Evolutionary conservation across 148 eudicot species (phyloP).

Genomic region (Vaccinium vitisidaea): DNA sequence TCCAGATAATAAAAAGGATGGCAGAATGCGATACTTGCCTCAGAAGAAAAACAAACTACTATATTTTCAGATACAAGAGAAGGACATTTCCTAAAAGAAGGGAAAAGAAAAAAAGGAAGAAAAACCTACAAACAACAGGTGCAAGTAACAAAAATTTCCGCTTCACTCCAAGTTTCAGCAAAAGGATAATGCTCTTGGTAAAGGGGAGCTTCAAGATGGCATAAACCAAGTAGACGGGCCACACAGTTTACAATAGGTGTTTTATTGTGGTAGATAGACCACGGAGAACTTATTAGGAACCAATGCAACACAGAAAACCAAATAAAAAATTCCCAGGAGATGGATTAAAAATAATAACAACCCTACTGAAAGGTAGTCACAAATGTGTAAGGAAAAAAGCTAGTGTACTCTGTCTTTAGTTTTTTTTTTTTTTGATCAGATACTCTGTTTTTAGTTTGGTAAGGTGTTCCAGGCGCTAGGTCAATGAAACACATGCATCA

Average conservation of each 20-base stretch:
- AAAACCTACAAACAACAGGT: neutral
- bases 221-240: neutral
- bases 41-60: neutral
- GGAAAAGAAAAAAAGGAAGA: neutral
- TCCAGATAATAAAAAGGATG: neutral
- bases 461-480: neutral
- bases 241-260: neutral
- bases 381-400: neutral
- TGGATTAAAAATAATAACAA: neutral
- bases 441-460: too few species aligned
- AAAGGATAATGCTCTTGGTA: neutral
- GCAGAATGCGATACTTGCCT: constrained; percentile 4
- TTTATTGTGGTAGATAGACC: neutral
- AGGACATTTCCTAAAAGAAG: neutral
- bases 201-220: neutral
- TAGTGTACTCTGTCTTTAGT: neutral
- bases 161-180: neutral
- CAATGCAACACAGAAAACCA: neutral
- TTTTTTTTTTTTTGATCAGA: too few species aligned
- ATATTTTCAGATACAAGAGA: neutral
- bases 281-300: neutral
- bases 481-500: neutral
- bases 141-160: neutral
- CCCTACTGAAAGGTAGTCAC: neutral
- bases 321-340: neutral